Percentiles rank a stretch among this genome's conserved stretches.
Conservation (phyloP, 768 basidiomycete genomes). For the Podaxis sp. region DNA sequence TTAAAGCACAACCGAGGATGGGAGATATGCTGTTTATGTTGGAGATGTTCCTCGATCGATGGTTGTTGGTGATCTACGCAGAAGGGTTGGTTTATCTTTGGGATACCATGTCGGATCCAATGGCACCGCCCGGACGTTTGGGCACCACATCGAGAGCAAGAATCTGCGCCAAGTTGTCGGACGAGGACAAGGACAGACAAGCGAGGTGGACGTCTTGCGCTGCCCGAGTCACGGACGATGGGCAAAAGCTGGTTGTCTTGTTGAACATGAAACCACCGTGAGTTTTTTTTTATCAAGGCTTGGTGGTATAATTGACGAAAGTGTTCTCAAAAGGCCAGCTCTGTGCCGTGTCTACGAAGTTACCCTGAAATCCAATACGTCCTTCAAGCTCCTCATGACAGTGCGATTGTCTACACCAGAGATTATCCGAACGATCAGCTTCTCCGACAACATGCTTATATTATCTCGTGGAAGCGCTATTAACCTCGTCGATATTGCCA, state of each 20-base stretch:
- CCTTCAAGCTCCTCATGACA: conserved; percentile 3
- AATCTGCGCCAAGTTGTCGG: conserved; percentile 17
- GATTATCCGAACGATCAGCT: conserved; percentile 4
- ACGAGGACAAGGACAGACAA: background rate
- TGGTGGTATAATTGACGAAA: background rate
- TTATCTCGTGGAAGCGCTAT: conserved; percentile 14
- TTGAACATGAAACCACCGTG: conserved; percentile 8
- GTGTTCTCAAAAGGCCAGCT: background rate
- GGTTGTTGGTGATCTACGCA: conserved; percentile 45
- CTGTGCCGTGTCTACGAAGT: conserved; percentile 12
- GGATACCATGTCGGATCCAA: conserved; percentile 28
- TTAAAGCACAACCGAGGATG: conserved; percentile 2
- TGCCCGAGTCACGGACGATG: conserved; percentile 4
- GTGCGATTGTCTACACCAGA: conserved; percentile 5
- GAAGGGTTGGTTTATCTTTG: conserved; percentile 44
- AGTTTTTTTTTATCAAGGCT: background rate
- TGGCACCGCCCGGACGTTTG: conserved; percentile 13
- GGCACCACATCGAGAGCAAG: background rate
- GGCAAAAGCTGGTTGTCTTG: conserved; percentile 10
- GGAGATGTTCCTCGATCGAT: conserved; percentile 43
- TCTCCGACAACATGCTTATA: conserved; percentile 11
- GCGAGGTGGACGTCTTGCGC: conserved; percentile 3
- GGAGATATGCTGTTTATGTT: conserved; percentile 32
- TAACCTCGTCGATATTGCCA: conserved; percentile 9
- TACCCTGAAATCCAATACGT: conserved; percentile 2